Conservation (phyloP, 257 asterid species). For the Thymus quinquecostatus region DNA sequence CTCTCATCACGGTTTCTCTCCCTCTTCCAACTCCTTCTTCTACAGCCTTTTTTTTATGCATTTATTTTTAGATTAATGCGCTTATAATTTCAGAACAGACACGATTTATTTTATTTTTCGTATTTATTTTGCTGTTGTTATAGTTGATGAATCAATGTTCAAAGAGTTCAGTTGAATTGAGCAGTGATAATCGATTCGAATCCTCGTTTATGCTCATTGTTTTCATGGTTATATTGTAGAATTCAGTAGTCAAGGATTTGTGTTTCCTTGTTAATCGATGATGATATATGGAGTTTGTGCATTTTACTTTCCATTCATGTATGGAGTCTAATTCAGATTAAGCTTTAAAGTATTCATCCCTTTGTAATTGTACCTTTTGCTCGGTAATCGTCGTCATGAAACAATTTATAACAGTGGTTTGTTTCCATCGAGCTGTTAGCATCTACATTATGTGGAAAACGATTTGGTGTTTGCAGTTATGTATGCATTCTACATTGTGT, state of each 20-base stretch:
- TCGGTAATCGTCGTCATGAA: too few species aligned
- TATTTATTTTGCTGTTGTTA: too few species aligned
- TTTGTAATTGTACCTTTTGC: too few species aligned
- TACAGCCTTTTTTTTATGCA: not conserved
- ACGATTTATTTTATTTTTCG: not conserved
- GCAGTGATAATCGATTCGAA: not conserved
- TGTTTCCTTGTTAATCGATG: not conserved
- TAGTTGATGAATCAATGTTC: too few species aligned
- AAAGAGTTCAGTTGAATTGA: not conserved
- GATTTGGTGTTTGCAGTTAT: not conserved
- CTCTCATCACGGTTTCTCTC: slow-evolving; percentile 17
- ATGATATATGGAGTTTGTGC: too few species aligned
- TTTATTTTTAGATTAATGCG: not conserved
- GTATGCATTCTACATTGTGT: not conserved
- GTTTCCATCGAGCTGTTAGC: too few species aligned
- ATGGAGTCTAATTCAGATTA: too few species aligned
- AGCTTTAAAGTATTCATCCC: too few species aligned
- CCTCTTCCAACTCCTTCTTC: not conserved
- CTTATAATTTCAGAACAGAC: not conserved
- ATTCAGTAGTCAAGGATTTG: not conserved
- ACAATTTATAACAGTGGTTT: too few species aligned
- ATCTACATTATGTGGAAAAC: not conserved
- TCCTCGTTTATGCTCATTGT: not conserved
- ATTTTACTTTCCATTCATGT: too few species aligned
- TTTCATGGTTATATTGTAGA: not conserved